Evolutionary conservation across 768 basidiomycete genomes (phyloP), one percentile per base, ranked within the genome.

Genomic region (Coprinopsis sp.): DNA sequence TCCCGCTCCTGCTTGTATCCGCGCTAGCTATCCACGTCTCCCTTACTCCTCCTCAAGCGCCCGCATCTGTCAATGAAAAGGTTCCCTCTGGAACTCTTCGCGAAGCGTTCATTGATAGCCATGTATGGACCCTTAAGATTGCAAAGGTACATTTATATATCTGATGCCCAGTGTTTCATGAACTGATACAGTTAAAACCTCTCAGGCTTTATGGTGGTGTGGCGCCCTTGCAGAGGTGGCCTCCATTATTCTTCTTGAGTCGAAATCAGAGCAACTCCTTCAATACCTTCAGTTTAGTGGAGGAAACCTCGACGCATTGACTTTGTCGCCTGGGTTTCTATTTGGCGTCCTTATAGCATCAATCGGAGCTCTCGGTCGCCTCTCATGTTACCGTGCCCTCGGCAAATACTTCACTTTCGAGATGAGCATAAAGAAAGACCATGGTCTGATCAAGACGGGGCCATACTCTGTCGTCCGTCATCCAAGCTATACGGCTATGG

Each of bases 331-430:
- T 0, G 21, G 58, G 25, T 71, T 68, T 47, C 33, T 74, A 30
- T 28, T 66, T 10, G 77, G 74, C 2, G 65, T 63, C 21, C 40
- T 59, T n/a, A 54, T 77, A 40, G 63, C 64, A 12, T 53, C 62
- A 21, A 18, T 66, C 0, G 77, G 75, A 14, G 71, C 69, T 0
- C 68, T 64, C 39, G 64, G 74, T 39, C 66, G 76, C 21, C 58
- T 59, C 48, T 37, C 49, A 13, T 77, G 76, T 50, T 80, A 72
- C 55, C 59, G 64, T 30, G 71, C 69, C 30, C 64, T 80, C 14
- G 76, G 75, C 4, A 56, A 43, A 1, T 53, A 73, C 28, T 80
- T 79, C 55, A 80, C 77, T 0, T 79, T 76, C 45, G 72, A 78
- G 54, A 63, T 78, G 64, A 67, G 65, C 58, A 73, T 79, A 24